Evolutionary conservation across 805 yeast genomes (phyloP), one percentile per base, ranked within the genome.

Genomic region (Blastobotrys americana): DNA sequence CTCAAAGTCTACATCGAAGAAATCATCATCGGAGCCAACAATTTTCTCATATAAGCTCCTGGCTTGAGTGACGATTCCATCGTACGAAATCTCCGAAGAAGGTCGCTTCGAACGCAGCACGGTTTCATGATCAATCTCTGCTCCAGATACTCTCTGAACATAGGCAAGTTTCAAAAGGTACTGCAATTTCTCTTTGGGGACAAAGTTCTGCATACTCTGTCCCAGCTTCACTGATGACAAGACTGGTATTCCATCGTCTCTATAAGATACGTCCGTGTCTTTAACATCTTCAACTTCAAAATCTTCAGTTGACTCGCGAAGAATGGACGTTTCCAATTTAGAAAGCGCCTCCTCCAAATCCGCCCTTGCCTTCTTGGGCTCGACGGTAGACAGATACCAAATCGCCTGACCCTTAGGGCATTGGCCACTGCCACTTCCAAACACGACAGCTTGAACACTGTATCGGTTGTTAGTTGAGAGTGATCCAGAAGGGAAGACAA

Each of bases 1-100:
- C 64, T 90, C 97, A 59, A 90, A 90, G 64, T 90, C 97, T 35
- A 90, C 85, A 62, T 87, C 96, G 60, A 90, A 90, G 67, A 93
- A 93, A 65, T 90, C 97, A 56, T 90, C 97, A 60, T 84, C 93
- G 1, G 95, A 77, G 6, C 97, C 97, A 8, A 93, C 94, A 50
- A 90, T 80, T 45, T 74, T 71, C 49, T 77, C 80, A 61, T 86
- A 90, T 35, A 90, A 61, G 17, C 76, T 67, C 59, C 79, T 83
- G 4, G 89, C 87, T 49, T 87, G 93, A 2, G 89, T 79, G 16
- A 90, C 77, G 3, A 85, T 76, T 23, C 96, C 97, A 61, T 90
- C 97, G 62, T 88, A 90, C 33, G 95, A 82, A 23, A 93, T 74
- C 58, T 90, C 97, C 5, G 59, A 42, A 10, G 40, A 15, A 5